Evolutionary conservation across 2,329 filamentous ascomycete species (phyloP).

Genomic region (Fusarium sp.): DNA sequence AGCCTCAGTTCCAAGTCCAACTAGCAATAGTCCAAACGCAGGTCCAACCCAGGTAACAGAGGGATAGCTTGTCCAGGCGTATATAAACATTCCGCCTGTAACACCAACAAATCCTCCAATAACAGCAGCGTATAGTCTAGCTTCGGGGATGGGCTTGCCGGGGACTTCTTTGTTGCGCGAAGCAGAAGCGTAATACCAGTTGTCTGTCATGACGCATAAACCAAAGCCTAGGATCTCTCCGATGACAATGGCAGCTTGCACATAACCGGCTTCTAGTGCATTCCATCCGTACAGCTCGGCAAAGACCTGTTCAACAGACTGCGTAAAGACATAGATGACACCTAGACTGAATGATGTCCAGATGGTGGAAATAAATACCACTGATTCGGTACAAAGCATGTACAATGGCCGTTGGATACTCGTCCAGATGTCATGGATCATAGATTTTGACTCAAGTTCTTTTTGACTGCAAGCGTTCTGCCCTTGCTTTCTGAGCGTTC

Average conservation of each 20-base stretch:
- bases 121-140: constrained; percentile 28
- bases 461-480: constrained; percentile 15
- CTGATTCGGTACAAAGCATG: constrained; percentile 31
- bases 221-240: constrained; percentile 29
- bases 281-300: constrained; percentile 22
- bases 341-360: constrained; percentile 33
- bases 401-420: constrained; percentile 24
- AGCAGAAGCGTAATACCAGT: constrained; percentile 37
- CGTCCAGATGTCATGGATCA: constrained; percentile 6
- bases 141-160: constrained; percentile 30
- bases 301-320: constrained; percentile 33
- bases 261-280: constrained; percentile 21
- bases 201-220: constrained; percentile 15
- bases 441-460: constrained; percentile 23
- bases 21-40: constrained; percentile 20
- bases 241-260: constrained; percentile 25
- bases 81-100: constrained; percentile 28
- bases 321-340: constrained; percentile 20
- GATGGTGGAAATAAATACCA: constrained; percentile 10
- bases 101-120: constrained; percentile 31
- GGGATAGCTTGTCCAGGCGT: constrained; percentile 32
- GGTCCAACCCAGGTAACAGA: constrained; percentile 25
- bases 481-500: constrained; percentile 8
- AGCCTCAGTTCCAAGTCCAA: constrained; percentile 27
- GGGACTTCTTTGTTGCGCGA: constrained; percentile 26